phyloP scores from a whole-genome alignment of 78 protist species.

The Cavenderia fasciculata region DNA sequence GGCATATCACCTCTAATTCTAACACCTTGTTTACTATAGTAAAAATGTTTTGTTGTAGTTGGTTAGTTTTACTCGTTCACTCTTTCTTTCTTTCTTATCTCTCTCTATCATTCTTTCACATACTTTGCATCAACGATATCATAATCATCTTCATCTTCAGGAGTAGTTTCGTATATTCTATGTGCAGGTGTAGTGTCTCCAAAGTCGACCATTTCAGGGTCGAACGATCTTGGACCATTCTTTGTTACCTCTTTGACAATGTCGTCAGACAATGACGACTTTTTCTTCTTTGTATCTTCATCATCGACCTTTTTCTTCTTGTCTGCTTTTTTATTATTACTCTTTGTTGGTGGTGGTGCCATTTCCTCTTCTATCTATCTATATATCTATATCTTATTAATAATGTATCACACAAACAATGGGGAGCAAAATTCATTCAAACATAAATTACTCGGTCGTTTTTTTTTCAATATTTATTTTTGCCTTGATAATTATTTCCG shows the following conservation, averaged over 20 bases:
- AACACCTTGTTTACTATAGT: slow-evolving; percentile 2
- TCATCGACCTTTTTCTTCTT: too few relatives aligned
- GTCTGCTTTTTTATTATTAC: too few relatives aligned
- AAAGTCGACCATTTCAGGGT: slow-evolving; percentile 47
- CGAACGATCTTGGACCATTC: slow-evolving; percentile 26
- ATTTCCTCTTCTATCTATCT: too few relatives aligned
- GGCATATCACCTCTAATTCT: slow-evolving; percentile 67
- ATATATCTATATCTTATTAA: too few relatives aligned
- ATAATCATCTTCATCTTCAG: slow-evolving; percentile 3
- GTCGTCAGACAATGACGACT: neutral
- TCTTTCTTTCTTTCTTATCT: neutral
- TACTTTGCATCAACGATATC: slow-evolving; percentile 54
- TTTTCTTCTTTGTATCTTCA: neutral
- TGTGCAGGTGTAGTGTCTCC: slow-evolving; percentile 10
- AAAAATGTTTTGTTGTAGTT: neutral
- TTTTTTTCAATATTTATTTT: too few relatives aligned
- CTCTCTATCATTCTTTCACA: neutral
- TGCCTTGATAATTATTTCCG: too few relatives aligned
- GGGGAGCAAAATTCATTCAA: too few relatives aligned
- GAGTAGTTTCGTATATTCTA: too few relatives aligned
- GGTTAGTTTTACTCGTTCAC: neutral
- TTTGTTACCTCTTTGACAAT: slow-evolving; percentile 1
- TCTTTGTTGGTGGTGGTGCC: too few relatives aligned
- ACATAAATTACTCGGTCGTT: too few relatives aligned
- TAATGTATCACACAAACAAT: too few relatives aligned